Base-by-base conservation (phyloP, 2,329 filamentous ascomycete genomes). In the Verticillium dahliae region DNA sequence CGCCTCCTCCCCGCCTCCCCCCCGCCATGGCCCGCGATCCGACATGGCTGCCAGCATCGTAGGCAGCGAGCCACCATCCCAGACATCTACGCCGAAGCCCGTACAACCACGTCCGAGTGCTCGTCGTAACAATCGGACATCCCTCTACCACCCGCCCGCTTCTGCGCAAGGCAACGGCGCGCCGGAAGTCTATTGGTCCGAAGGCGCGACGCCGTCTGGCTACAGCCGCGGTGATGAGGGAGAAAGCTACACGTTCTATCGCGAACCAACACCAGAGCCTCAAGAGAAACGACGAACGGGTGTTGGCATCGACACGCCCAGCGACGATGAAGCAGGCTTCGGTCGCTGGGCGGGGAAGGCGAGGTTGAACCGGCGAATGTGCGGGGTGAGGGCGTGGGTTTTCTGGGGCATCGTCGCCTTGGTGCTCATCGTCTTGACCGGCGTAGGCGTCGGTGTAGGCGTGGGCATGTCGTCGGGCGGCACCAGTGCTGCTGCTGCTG, bases 371-470 rank as follows among this genome's bases (percentile, higher is more conserved):
- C 61, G 65, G 65, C 63, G 63, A 52, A 70, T 58, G 68, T 68
- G 71, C 50, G 70, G 74, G 2, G 38, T 76, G 56, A 69, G 63
- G 58, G 71, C 66, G 59, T 69, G 70, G 33, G 61, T 70, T 38
- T 74, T 80, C 52, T 79, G 74, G 75, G 57, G 77, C 4, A 33
- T 77, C 1, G 66, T 69, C 1, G 65, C 71, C 2, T 58, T 71
- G 4, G 60, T 69, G 1, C 57, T 75, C 6, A 35, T 78, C 10
- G 6, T 78, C 6, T 52, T 74, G 18, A 61, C 78, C 1, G 77
- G 73, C 0, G 70, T 80, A 3, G 78, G 78, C 4, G 70, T 79
- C 5, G 74, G 74, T 0, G 72, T 76, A 1, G 75, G 76, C 1
- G 69, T 79, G 7, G 74, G 75, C 15, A 63, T 52, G 45, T 52